Evolutionary conservation across 2,329 filamentous ascomycete genomes (phyloP), one percentile per base, ranked within the genome.

Genomic region (Clarireedia sp.): DNA sequence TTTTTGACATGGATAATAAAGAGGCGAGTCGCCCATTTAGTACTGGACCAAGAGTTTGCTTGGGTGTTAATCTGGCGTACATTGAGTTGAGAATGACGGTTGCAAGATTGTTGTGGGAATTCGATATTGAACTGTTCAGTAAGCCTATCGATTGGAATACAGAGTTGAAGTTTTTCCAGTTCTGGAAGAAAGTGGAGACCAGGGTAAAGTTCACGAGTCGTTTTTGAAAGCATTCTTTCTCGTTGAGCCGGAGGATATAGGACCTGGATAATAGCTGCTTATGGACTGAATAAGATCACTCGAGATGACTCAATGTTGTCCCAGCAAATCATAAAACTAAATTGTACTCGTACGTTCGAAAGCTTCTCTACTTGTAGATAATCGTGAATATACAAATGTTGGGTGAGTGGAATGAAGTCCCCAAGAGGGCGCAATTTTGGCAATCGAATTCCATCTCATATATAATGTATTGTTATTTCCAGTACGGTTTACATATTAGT

Each of bases 171-270:
- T 47, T 53, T 10, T 44, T 24, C 2, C 40, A 46, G 17, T 53
- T 38, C n/a, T 47, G 41, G 41, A 44, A 45, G 38, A 46, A 45
- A 5, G 26, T 19, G 10, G 50, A 46, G 24, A 45, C 29, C 23
- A 53, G 41, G 14, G 41, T 53, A 9, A 53, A 53, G 41, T 53
- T 47, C 7, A 53, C 50, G 3, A 43, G 37, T 51, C 23, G 19
- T 51, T 26, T 29, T 21, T 43, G 6, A 51, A 33, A 10, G 12
- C 9, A 33, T 2, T 33, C 29, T 33, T 33, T 33, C 10, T 33
- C 4, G 29, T 26, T 7, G 3, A 26, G 24, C 8, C 6, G 24
- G 8, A 26, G 24, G 24, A 26, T 26, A 26, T 26, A 26, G 6
- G 24, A 26, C 8, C 8, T 26, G 6, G 8, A 26, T 26, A 7